Evolutionary conservation across 163 green algal species (phyloP).

Genomic region (Chlamydomonas reinhardtii): DNA sequence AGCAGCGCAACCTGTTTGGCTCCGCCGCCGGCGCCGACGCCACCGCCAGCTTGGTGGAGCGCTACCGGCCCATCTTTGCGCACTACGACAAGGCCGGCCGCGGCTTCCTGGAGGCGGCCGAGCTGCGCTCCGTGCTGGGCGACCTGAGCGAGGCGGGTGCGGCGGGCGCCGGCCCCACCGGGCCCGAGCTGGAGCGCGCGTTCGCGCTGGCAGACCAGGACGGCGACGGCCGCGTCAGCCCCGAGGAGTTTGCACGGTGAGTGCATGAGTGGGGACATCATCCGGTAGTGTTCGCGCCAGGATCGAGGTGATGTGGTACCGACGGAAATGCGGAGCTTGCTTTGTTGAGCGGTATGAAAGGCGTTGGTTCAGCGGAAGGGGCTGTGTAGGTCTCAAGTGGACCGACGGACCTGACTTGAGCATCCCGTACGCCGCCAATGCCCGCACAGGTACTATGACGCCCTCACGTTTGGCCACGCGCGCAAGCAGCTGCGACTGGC

Average conservation of each 20-base stretch:
- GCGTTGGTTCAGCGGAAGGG: neutral
- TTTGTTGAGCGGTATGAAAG: neutral
- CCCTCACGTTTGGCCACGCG: constrained; percentile 53
- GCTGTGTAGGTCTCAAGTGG: too few relatives aligned
- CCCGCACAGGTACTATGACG: constrained; percentile 52
- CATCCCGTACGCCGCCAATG: neutral
- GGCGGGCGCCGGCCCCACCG: neutral
- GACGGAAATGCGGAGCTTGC: too few relatives aligned
- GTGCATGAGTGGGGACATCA: too few relatives aligned
- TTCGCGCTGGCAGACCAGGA: constrained; percentile 57
- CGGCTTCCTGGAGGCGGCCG: constrained; percentile 59
- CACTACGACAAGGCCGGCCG: constrained; percentile 63
- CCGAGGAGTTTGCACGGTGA: constrained; percentile 62
- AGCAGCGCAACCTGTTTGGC: neutral
- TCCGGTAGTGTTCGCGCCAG: too few relatives aligned
- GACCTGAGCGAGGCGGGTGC: constrained; percentile 55
- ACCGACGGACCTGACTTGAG: too few relatives aligned
- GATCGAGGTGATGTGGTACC: too few relatives aligned
- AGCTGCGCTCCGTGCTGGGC: constrained; percentile 58
- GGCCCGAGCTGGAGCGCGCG: neutral
- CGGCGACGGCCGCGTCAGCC: constrained; percentile 47
- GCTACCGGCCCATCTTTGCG: neutral
- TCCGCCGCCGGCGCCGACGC: neutral
- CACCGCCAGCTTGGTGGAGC: neutral
- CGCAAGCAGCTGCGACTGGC: constrained; percentile 61